Conservation (phyloP, 768 basidiomycete genomes). For the Russula foetens region DNA sequence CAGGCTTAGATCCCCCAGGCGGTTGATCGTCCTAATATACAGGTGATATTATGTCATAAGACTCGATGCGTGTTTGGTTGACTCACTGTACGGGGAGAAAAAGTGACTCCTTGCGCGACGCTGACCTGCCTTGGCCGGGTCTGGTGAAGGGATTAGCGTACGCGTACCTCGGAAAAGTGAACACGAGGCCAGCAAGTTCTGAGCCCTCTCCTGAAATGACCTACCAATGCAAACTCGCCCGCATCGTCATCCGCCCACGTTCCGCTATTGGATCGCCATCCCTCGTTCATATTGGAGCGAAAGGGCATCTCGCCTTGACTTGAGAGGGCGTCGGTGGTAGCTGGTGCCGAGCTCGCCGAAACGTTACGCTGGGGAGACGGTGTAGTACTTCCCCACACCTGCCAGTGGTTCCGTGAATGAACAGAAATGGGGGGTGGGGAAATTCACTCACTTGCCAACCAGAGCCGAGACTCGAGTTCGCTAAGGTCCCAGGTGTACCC, state of each 20-base stretch:
- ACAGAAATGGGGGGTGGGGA: conserved; percentile 25
- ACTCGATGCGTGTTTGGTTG: not conserved
- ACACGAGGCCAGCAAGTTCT: not conserved
- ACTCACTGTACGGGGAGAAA: conserved; percentile 19
- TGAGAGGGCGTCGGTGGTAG: conserved; percentile 40
- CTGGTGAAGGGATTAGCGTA: conserved; percentile 1
- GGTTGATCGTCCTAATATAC: conserved; percentile 20
- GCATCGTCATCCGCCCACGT: conserved; percentile 52
- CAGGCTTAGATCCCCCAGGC: conserved; percentile 33
- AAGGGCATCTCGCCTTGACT: conserved; percentile 39
- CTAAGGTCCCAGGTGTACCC: conserved; percentile 39
- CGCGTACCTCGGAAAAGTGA: not conserved
- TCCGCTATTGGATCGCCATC: conserved; percentile 48
- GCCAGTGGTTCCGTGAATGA: conserved; percentile 16
- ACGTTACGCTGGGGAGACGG: conserved; percentile 49
- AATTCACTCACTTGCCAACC: conserved; percentile 56
- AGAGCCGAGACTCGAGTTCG: conserved; percentile 38
- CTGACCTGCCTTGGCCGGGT: conserved; percentile 17
- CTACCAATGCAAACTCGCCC: conserved; percentile 40
- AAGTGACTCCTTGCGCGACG: conserved; percentile 15
- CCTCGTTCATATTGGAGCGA: conserved; percentile 40
- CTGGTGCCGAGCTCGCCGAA: conserved; percentile 52
- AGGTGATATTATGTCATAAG: conserved; percentile 22
- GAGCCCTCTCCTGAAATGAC: conserved; percentile 18
- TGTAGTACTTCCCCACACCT: conserved; percentile 54